Evolutionary conservation across 164 flowering plant genomes (phyloP), one percentile per base, ranked within the genome.

Genomic region (Macadamia integrifolia): DNA sequence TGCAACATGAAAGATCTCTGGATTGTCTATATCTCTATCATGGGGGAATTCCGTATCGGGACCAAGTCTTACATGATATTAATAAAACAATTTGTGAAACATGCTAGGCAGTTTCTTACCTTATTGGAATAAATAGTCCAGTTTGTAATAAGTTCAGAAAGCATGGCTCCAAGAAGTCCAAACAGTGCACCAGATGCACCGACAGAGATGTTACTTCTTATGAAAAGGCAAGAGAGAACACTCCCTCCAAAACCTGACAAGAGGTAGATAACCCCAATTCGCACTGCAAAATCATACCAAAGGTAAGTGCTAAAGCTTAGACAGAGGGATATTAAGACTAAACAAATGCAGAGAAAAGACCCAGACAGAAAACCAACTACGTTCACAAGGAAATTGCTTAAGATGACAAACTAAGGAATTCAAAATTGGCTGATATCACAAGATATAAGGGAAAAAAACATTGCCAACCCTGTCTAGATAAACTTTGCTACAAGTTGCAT

Each of bases 171-270:
- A 58, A 92, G 86, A 68, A 92, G 91, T 23, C 94, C 98, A 75
- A 92, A 92, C 32, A 92, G 84, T 35, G 96, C 93, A 67, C 98
- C 96, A 65, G 98, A 90, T 31, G 96, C 96, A 44, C 96, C 96
- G 48, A 90, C 93, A 35, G 91, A 85, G 43, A 92, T 87, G 76
- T 64, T 79, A 58, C 77, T 76, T 61, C 74, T 78, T 52, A 86
- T 80, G 71, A 90, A 90, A 17, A 92, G 80, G 6, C 80, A 75
- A 8, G 96, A 92, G 9, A 90, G 78, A 15, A 90, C 64, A 62
- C 90, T 88, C 55, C 96, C 96, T 1, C 91, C 90, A 72, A 92
- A 74, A 66, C 98, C 96, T 0, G 96, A 86, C 48, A 92, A 28
- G 9, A 92, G 73, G 74, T 87, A 92, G 44, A 92, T 83, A 12